Base-by-base conservation (phyloP, 495 filamentous ascomycete genomes). In the Aspergillus mulundensis region DNA sequence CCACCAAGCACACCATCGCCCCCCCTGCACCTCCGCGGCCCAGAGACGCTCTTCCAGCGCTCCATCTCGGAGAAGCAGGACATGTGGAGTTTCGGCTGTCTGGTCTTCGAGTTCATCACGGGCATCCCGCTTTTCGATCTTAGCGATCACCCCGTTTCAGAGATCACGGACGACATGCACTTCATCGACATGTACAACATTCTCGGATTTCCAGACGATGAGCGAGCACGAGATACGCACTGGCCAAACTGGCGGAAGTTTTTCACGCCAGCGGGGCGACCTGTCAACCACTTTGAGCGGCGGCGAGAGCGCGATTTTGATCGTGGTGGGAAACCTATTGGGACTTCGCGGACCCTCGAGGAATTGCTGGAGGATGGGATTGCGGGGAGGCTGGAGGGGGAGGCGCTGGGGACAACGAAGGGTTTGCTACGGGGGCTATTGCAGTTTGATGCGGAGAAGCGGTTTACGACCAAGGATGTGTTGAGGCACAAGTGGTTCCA, bases 71-170 rank as follows among this genome's bases (percentile, higher is more conserved):
- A 60, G 30, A 67, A 59, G 11, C 42, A 66, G 23, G 73, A 77
- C 53, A 55, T 75, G 41, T 77, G 73, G 74, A 73, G 67, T 48
- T 66, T 77, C 50, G 73, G 70, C 38, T 74, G 73, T 42, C 57
- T 72, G 15, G 21, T 73, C 44, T 71, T 71, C 23, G 69, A 74
- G 49, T 66, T 73, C 48, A 52, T 72, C 28, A 70, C 68, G 16
- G 67, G 68, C 39, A 39, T 51, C 18, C 61, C 56, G 6, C 59
- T 68, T 25, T 70, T 72, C 48, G 30, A 39, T 14, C 43, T 55
- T 1, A 40, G 3, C 42, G 39, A 55, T 15, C 24, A 48, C 18
- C 15, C 43, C 7, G 20, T 36, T 2, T 28, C 43, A 2, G 16
- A 5, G 3, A 3, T 39, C 2, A 39, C 43, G 16, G 53, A 55